Conservation (phyloP, 805 yeast genomes). For the Suhomyces sp. region DNA sequence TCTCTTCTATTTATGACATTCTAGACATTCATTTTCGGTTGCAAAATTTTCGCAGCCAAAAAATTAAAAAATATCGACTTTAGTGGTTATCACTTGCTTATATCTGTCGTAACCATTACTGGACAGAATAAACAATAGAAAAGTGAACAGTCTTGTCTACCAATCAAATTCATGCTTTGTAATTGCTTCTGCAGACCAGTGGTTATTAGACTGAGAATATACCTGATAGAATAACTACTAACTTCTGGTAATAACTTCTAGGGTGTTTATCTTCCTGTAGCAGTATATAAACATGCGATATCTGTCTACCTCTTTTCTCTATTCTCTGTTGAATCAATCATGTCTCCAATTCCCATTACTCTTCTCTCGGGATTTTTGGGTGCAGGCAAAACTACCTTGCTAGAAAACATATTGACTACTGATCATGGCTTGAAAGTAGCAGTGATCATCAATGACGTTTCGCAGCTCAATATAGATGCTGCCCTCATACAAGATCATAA, state of each 20-base stretch:
- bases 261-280: neutral
- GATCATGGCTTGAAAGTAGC: constrained; percentile 43
- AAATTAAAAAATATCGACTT: neutral
- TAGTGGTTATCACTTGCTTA: neutral
- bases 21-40: neutral
- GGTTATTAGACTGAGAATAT: neutral
- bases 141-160: neutral
- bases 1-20: neutral
- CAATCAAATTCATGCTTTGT: neutral
- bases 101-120: constrained; percentile 1
- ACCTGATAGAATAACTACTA: too few species aligned
- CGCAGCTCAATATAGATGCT: constrained; percentile 44
- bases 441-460: constrained; percentile 46
- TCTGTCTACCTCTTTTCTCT: too few species aligned
- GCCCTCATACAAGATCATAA: constrained; percentile 36
- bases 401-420: constrained; percentile 40
- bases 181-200: neutral
- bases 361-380: constrained; percentile 48
- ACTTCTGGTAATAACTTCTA: neutral
- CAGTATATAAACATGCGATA: neutral
- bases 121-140: neutral
- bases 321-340: neutral
- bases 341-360: constrained; percentile 39
- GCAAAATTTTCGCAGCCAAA: neutral
- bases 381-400: constrained; percentile 45